Conservation (phyloP, 345 rosid genomes). For the Populus ilicifolia region DNA sequence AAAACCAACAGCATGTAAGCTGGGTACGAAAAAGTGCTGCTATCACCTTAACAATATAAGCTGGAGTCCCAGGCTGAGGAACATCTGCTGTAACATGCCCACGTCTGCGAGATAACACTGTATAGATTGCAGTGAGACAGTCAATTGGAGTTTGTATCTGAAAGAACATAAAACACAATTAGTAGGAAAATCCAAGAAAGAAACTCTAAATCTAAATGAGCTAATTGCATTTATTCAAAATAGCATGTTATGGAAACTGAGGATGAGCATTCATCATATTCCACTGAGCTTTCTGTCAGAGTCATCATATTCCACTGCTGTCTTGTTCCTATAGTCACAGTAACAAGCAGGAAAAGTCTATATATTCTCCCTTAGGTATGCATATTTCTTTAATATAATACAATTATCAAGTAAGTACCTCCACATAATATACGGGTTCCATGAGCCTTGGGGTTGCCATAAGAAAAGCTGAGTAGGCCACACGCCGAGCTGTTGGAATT, state of each 20-base stretch:
- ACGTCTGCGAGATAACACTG: conserved; percentile 88
- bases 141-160: conserved; percentile 99
- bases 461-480: conserved; percentile 86
- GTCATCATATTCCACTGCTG: neutral
- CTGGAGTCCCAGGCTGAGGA: conserved; percentile 98
- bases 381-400: neutral
- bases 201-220: neutral
- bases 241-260: neutral
- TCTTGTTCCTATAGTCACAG: neutral
- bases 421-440: conserved; percentile 99
- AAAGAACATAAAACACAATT: conserved; percentile 8
- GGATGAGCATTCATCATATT: neutral
- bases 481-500: conserved; percentile 95
- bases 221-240: neutral
- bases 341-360: neutral
- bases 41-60: conserved; percentile 83
- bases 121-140: conserved; percentile 91
- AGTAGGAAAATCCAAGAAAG: neutral
- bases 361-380: neutral
- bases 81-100: conserved; percentile 97
- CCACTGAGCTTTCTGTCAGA: neutral
- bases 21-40: neutral
- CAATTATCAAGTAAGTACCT: conserved; percentile 43
- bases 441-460: conserved; percentile 96
- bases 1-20: neutral